Base-by-base conservation (phyloP, 2,329 filamentous ascomycete species). In the Exophiala sideris region DNA sequence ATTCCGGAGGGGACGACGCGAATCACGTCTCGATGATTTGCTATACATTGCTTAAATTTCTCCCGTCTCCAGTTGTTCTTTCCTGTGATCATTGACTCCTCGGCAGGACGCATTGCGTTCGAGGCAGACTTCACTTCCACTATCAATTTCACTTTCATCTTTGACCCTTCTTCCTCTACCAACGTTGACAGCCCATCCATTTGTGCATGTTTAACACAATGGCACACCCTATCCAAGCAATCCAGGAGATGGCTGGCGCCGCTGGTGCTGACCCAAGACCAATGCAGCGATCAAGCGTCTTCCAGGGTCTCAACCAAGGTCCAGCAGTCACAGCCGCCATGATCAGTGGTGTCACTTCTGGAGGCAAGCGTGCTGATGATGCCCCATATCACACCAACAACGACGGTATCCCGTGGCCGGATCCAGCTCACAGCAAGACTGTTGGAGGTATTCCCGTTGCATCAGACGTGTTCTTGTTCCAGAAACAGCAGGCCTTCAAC, bases 401-500 rank as follows among this genome's bases (percentile, higher is more conserved):
- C 47, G 78, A 82, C 55, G 78, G 73, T 39, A 75, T 76, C 38
- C 79, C 78, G 0, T 76, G 73, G 50, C 78, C 77, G 2, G 78
- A 81, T 55, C 68, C 73, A 65, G 52, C 64, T 12, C 77, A 79
- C 62, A 79, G 77, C 68, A 79, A 79, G 70, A 81, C 74, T 3
- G 69, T 79, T 32, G 78, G 78, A 0, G 79, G 78, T 3, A 72
- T 81, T 40, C 78, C 78, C 0, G 64, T 80, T 0, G 70, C 72
- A 5, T 79, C 76, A 58, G 77, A 79, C 65, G 70, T 74, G 0
- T 78, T 79, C 59, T 67, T 81, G 21, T 71, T 81, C 54, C 77
- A 81, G 68, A 80, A 80, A 66, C 77, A 80, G 65, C 78, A 80
- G 65, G 71, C 73, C 14, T 81, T 81, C 70, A 81, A 81, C 57